Evolutionary conservation across 768 basidiomycete species (phyloP).

Genomic region (Russula virescens): DNA sequence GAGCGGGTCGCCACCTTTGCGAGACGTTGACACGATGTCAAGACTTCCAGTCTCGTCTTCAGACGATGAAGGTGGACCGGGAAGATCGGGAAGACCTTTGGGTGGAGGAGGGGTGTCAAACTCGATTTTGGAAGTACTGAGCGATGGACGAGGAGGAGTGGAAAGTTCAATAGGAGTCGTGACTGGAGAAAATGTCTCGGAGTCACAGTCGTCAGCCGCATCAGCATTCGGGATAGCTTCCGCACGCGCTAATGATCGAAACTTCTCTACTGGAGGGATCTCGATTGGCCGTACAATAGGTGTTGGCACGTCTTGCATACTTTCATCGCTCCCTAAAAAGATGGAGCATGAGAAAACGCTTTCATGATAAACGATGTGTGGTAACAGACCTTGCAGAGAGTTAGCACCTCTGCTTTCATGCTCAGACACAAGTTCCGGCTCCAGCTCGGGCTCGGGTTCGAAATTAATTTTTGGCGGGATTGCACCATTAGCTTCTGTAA

Average conservation of each 20-base stretch:
- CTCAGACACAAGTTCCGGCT: constrained; percentile 4
- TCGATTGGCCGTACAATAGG: constrained; percentile 18
- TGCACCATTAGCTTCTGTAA: constrained; percentile 27
- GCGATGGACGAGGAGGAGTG: constrained; percentile 47
- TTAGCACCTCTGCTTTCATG: background rate
- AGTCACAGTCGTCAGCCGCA: background rate
- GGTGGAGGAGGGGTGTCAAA: constrained; percentile 63
- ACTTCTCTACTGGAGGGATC: constrained; percentile 16
- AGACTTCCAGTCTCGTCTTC: constrained; percentile 42
- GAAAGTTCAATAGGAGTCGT: constrained; percentile 29
- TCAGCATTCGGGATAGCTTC: background rate
- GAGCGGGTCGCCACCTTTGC: constrained; percentile 18
- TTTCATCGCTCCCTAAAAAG: constrained; percentile 37
- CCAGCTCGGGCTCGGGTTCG: constrained; percentile 8
- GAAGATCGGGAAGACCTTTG: constrained; percentile 56
- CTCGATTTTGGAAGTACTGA: constrained; percentile 40
- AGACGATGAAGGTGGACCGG: constrained; percentile 54
- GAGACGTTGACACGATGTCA: constrained; percentile 27
- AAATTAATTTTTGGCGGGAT: constrained; percentile 26
- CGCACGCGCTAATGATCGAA: constrained; percentile 32
- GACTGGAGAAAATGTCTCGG: constrained; percentile 12
- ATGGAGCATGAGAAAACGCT: constrained; percentile 7
- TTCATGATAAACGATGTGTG: constrained; percentile 23
- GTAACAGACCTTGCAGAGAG: constrained; percentile 15
- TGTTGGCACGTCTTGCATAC: constrained; percentile 11